These are phyloP conservation scores for Byssochlamys sp. DNA, from an alignment of 2,329 filamentous ascomycete genomes.

Conservation along the genomic window DNA sequence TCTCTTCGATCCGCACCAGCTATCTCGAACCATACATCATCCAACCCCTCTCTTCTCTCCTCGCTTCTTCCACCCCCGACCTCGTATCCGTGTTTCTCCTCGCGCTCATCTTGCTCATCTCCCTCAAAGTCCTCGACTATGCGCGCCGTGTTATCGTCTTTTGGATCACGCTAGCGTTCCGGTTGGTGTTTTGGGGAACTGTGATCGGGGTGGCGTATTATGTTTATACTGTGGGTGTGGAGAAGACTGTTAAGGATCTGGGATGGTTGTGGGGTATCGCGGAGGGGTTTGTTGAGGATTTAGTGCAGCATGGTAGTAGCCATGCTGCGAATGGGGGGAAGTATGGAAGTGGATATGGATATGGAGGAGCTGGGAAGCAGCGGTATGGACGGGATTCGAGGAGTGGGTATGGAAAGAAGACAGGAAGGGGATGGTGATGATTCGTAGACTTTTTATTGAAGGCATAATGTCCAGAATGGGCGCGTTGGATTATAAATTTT, in stretches of 20 bases:
- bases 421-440: slow-evolving; percentile 11
- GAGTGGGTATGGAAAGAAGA: background rate
- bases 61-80: slow-evolving; percentile 26
- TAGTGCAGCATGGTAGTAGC: slow-evolving; percentile 24
- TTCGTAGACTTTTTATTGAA: background rate
- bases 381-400: background rate
- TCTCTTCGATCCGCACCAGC: slow-evolving; percentile 17
- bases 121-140: slow-evolving; percentile 56
- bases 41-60: slow-evolving; percentile 25
- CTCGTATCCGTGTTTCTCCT: slow-evolving; percentile 38
- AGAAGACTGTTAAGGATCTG: slow-evolving; percentile 23
- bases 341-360: slow-evolving; percentile 46
- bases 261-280: slow-evolving; percentile 54
- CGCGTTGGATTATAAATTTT: background rate
- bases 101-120: slow-evolving; percentile 53
- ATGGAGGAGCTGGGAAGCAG: slow-evolving; percentile 29
- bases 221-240: slow-evolving; percentile 39
- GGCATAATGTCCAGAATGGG: background rate
- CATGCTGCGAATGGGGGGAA: slow-evolving; percentile 38
- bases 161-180: slow-evolving; percentile 60
- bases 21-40: slow-evolving; percentile 45
- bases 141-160: slow-evolving; percentile 64
- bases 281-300: slow-evolving; percentile 55
- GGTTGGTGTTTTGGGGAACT: slow-evolving; percentile 55
- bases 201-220: slow-evolving; percentile 47